Evolutionary conservation across 148 eudicot species (phyloP).

Genomic region (Heliamphora exappendiculata): DNA sequence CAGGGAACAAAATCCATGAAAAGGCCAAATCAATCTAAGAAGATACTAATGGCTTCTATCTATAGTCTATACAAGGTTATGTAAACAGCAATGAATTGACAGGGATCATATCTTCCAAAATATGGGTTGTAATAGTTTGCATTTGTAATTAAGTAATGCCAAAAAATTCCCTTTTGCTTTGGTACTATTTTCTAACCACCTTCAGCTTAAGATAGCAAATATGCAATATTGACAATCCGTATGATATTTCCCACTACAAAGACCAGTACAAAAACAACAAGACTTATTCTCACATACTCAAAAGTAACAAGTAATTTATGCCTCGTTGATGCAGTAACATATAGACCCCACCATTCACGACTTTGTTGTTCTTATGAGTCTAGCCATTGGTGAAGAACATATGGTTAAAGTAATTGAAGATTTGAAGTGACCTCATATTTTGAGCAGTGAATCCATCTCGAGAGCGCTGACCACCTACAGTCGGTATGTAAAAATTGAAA

Average conservation of each 20-base stretch:
- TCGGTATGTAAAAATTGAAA: not conserved
- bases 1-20: too few species aligned
- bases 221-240: not conserved
- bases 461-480: conserved; percentile 54
- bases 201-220: not conserved
- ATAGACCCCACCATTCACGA: not conserved
- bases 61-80: too few species aligned
- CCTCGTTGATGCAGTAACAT: not conserved
- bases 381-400: not conserved
- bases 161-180: not conserved
- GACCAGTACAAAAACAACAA: not conserved
- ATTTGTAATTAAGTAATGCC: too few species aligned
- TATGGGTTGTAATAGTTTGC: too few species aligned
- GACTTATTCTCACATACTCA: not conserved
- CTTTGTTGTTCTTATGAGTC: not conserved
- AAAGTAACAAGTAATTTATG: not conserved
- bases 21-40: too few species aligned
- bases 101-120: too few species aligned
- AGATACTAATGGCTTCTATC: too few species aligned
- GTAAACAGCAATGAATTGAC: too few species aligned
- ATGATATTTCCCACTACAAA: not conserved
- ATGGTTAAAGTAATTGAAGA: not conserved
- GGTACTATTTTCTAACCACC: not conserved
- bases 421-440: conserved; percentile 55
- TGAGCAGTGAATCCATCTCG: conserved; percentile 67